These are phyloP conservation scores for Candida nitratophila DNA, from an alignment of 805 yeast genomes.

Conservation along the genomic window DNA sequence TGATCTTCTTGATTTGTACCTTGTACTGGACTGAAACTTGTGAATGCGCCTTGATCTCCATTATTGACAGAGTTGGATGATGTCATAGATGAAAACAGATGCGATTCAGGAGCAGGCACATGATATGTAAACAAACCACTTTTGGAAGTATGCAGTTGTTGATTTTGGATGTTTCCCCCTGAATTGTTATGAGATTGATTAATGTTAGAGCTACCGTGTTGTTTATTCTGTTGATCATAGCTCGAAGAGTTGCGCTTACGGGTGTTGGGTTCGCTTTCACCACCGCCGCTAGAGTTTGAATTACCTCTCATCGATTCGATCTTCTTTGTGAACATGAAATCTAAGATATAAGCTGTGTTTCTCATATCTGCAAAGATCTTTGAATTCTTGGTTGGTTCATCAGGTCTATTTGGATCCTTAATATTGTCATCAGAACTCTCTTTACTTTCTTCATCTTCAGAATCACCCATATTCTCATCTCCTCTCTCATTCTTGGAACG, in stretches of 20 bases:
- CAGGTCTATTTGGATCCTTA: neutral
- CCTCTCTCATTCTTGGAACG: neutral
- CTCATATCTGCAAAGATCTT: conserved; percentile 26
- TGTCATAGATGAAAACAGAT: neutral
- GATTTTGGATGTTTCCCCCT: too few relatives aligned
- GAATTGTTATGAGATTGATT: neutral
- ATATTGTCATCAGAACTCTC: conserved; percentile 8
- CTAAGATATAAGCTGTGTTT: conserved; percentile 19
- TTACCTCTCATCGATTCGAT: conserved; percentile 8
- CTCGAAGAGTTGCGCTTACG: too few relatives aligned
- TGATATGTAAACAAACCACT: neutral
- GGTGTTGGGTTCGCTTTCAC: neutral
- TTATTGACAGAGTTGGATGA: neutral
- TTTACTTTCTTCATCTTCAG: conserved; percentile 12
- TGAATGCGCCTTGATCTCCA: too few relatives aligned
- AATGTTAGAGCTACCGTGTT: too few relatives aligned
- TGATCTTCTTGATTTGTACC: neutral
- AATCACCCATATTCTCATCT: neutral
- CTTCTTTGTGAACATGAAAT: conserved; percentile 20
- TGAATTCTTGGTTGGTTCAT: conserved; percentile 20
- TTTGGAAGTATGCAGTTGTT: neutral
- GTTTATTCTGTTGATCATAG: neutral
- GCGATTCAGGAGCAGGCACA: neutral
- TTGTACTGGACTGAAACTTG: too few relatives aligned
- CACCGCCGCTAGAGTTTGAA: neutral